Base-by-base conservation (phyloP, 2,329 filamentous ascomycete species). In the Pyrenochaeta sp. region DNA sequence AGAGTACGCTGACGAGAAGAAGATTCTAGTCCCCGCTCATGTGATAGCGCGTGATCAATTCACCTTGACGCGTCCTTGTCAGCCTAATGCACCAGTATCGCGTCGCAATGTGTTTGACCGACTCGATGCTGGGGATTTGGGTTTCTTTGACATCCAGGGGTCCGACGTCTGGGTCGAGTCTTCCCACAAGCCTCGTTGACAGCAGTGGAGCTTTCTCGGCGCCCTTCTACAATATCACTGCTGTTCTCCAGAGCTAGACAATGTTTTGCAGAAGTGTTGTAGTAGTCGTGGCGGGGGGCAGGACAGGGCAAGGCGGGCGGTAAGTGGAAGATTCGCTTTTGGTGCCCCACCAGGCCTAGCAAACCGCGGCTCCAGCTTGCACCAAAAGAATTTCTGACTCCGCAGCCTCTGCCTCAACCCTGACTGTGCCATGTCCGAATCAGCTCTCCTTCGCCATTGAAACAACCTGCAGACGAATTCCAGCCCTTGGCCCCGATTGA, bases 21-120 rank as follows among this genome's bases (percentile, higher is more conserved):
- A 71, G 49, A 36, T 68, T 71, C 66, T 64, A 63, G 68, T 29
- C 40, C 44, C 20, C 18, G 47, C 63, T 65, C 64, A 72, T 64
- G 68, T 73, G 70, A 70, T 58, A 62, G 45, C 68, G 68, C 60
- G 68, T 66, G 43, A 30, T 36, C 14, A 45, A 49, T 27, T 20
- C 35, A 49, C 31, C 12, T 55, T 32, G 50, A 55, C 49, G 58
- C 56, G 60, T 62, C 43, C 48, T 45, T 7, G 45, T 55, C 43
- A 52, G 57, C 39, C 45, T 51, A 4, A 27, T 52, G 56, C 42
- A 32, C 48, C 45, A 20, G 32, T 15, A 33, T 10, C 36, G 18
- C 27, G 20, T 18, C 10, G n/a, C 20, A 27, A 7, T 21, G 17
- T 21, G 4, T 20, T 10, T 17, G 36, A 20, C 21, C 10, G 20